Evolutionary conservation across 805 yeast genomes (phyloP), one percentile per base, ranked within the genome.

Genomic region (Ogataea neopini): DNA sequence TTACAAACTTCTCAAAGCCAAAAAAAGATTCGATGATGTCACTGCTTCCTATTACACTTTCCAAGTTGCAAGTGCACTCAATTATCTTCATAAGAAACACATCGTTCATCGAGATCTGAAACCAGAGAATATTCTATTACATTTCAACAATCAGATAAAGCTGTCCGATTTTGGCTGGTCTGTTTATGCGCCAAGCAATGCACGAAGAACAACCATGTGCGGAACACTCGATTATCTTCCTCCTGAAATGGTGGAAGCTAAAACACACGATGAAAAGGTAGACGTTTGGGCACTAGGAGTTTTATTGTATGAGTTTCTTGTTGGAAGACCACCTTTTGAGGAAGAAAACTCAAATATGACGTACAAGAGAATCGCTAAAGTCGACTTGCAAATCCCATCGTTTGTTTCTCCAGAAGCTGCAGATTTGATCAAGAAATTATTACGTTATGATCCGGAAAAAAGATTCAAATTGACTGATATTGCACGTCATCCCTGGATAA

Each of bases 91-190:
- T 66, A 70, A 77, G 29, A 87, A 84, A 58, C 81, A 84, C 54
- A 82, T 94, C 37, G 86, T 92, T 22, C 99, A 92, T 62, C 76
- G 98, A 50, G 99, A 92, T 62, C 80, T 92, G 54, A 92, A 92
- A 66, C 98, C 98, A 0, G 98, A 94, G 63, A 92, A 92, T 59
- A 86, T 92, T 42, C 68, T 92, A 36, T 70, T 92, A 9, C 88
- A 89, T 6, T 76, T 83, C 50, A 81, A 88, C 60, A 87, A 90
- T 53, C 79, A 78, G 19, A 75, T 92, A 45, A 92, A 91, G 63
- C 75, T 92, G 32, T 85, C 96, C 15, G 99, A 92, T 68, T 92
- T 94, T 64, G 99, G 99, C 11, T 92, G 97, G 97, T 86, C 96
- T 47, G 92, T 91, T 52, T 82, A 81, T 55, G 76, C 86, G 0